A percentile compares a stretch with the other conserved stretches of the same genome.
phyloP scores from a whole-genome alignment of 2,329 filamentous ascomycete genomes.

The Claviceps humidiphila region DNA sequence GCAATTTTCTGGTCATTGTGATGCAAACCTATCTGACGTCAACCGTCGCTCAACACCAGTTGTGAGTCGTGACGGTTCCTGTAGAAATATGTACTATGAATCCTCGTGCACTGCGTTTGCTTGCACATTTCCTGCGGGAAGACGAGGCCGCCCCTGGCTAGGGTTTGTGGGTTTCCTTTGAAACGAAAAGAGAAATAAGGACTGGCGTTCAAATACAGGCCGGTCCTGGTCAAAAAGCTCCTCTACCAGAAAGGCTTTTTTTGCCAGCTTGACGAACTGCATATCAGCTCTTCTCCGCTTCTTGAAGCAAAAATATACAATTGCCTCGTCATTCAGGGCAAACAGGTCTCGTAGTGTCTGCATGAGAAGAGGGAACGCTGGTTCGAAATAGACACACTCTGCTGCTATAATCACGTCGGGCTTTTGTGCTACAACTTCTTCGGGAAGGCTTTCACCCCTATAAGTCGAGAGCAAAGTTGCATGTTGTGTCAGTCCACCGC shows the following conservation, averaged over 20 bases:
- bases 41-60: background rate
- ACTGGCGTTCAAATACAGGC: constrained; percentile 41
- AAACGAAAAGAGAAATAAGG: constrained; percentile 49
- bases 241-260: constrained; percentile 50
- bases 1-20: too few species aligned
- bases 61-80: background rate
- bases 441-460: constrained; percentile 49
- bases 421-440: constrained; percentile 37
- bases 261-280: constrained; percentile 59
- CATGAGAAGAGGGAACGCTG: constrained; percentile 79
- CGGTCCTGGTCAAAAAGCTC: constrained; percentile 50
- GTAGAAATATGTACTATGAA: background rate
- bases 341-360: constrained; percentile 65
- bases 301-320: constrained; percentile 83
- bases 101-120: background rate
- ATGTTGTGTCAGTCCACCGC: background rate
- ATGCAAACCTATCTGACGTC: background rate
- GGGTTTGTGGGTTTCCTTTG: constrained; percentile 16
- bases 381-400: constrained; percentile 95
- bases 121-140: background rate
- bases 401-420: constrained; percentile 83
- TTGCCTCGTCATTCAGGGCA: constrained; percentile 51
- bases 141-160: background rate
- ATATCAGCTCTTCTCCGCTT: constrained; percentile 71
- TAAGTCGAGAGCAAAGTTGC: background rate